These are phyloP conservation scores for Candida sphagnicola DNA, from an alignment of 805 yeast genomes.

Conservation along the genomic window DNA sequence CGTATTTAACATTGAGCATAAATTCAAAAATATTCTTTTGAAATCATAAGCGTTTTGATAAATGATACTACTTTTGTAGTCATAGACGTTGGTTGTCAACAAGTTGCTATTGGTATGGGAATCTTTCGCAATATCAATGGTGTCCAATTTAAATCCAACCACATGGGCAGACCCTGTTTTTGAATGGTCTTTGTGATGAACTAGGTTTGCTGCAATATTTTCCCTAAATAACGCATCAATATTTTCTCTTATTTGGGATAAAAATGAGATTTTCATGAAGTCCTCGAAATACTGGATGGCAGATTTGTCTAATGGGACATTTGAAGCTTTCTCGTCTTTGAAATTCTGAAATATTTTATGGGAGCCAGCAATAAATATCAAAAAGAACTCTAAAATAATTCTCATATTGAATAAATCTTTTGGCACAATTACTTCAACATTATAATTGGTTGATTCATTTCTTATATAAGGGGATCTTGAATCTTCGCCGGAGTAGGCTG, in stretches of 20 bases:
- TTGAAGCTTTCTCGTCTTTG: slow-evolving; percentile 7
- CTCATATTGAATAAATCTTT: slow-evolving; percentile 79
- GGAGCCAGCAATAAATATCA: slow-evolving; percentile 63
- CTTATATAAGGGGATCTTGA: slow-evolving; percentile 48
- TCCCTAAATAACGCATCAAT: slow-evolving; percentile 51
- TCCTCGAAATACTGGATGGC: slow-evolving; percentile 49
- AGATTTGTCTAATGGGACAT: slow-evolving; percentile 8
- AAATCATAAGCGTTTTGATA: slow-evolving; percentile 45
- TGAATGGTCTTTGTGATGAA: slow-evolving; percentile 1
- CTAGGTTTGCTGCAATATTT: slow-evolving; percentile 18
- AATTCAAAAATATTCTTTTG: slow-evolving; percentile 41
- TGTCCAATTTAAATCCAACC: slow-evolving; percentile 16
- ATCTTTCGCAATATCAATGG: slow-evolving; percentile 5
- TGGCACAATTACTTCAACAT: slow-evolving; percentile 62
- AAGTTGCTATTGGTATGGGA: slow-evolving; percentile 1
- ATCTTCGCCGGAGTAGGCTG: slow-evolving; percentile 10
- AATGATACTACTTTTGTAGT: slow-evolving; percentile 12
- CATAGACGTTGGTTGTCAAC: neutral
- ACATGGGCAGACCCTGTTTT: slow-evolving; percentile 3
- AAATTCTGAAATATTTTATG: slow-evolving; percentile 23
- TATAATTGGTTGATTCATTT: slow-evolving; percentile 50
- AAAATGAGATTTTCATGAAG: slow-evolving; percentile 62
- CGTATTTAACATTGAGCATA: slow-evolving; percentile 55
- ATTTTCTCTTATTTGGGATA: slow-evolving; percentile 59
- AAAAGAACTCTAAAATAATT: slow-evolving; percentile 67